Evolutionary conservation across 2,329 filamentous ascomycete species (phyloP).

Genomic region (Dothideomycetidae sp.): DNA sequence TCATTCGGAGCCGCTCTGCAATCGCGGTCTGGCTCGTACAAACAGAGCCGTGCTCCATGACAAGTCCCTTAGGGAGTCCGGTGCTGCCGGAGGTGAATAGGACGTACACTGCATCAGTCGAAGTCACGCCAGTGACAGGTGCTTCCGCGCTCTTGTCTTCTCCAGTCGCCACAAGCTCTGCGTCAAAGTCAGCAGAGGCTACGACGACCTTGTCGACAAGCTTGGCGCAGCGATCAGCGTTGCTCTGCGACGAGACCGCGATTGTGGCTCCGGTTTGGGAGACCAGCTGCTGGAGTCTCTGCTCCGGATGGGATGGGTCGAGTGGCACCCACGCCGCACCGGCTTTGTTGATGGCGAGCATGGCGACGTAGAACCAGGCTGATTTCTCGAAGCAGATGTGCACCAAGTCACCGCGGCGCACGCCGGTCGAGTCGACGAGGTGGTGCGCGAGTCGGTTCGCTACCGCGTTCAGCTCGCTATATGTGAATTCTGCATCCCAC

Average conservation of each 20-base stretch:
- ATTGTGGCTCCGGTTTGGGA: slow-evolving; percentile 13
- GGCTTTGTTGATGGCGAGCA: slow-evolving; percentile 20
- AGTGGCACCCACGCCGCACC: slow-evolving; percentile 18
- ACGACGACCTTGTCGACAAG: not conserved
- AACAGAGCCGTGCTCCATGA: slow-evolving; percentile 5
- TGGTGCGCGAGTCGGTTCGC: slow-evolving; percentile 12
- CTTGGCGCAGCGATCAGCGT: not conserved
- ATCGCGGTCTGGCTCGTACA: slow-evolving; percentile 3
- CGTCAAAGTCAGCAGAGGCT: not conserved
- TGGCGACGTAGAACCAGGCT: slow-evolving; percentile 17
- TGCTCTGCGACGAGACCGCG: not conserved
- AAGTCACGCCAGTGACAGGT: not conserved
- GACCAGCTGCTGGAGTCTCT: not conserved
- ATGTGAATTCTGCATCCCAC: slow-evolving; percentile 17
- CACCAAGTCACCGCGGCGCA: slow-evolving; percentile 12
- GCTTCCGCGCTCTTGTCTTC: not conserved
- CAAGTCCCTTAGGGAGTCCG: slow-evolving; percentile 4
- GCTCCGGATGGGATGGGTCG: slow-evolving; percentile 16
- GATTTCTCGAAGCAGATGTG: slow-evolving; percentile 18
- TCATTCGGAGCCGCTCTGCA: slow-evolving; percentile 1
- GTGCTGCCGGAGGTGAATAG: slow-evolving; percentile 6
- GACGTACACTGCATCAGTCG: slow-evolving; percentile 1
- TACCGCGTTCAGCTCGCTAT: slow-evolving; percentile 14
- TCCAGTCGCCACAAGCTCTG: not conserved
- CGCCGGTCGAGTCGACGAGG: slow-evolving; percentile 6